Evolutionary conservation across 306 rosid species (phyloP), one percentile per base, ranked within the genome.

Genomic region (Inga oerstediana): DNA sequence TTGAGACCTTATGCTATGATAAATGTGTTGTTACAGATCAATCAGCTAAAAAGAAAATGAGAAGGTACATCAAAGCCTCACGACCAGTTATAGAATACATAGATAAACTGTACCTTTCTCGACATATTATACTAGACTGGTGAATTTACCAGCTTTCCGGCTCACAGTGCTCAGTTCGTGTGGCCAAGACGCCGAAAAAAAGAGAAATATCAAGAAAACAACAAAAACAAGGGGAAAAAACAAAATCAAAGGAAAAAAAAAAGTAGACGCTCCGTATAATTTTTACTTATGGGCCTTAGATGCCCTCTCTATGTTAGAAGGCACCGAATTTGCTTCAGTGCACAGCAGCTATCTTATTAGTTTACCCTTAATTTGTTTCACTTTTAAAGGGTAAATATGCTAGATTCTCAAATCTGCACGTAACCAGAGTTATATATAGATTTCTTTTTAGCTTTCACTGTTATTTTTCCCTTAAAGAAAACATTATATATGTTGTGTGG

Each of bases 41-140:
- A 81, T 90, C 98, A 11, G 94, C 97, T 16, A 95, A 86, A 85
- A 90, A 91, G 90, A 93, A 94, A 84, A 93, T 96, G 99, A 90
- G 58, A 76, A 90, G 97, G 86, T 96, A 92, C 84, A 89, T 92
- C 77, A 30, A 79, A 34, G 98, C 97, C 7, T 87, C 94, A 3
- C 64, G 58, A 83, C 92, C 97, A 15, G 85, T 96, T 24, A 90
- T 94, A 37, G 88, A 92, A 13, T 96, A 94, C 90, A 89, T 96
- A 7, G 99, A 96, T 89, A 80, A 88, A 59, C 85, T 96, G 51
- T 94, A 89, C 84, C 85, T 91, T 84, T 88, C 97, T 46, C 89
- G 89, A 80, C 85, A 90, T 62, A 89, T 96, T 87, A 69, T 51
- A 65, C 82, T 96, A 94, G 94, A 96, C 86, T 93, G 99, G 99